Percentiles rank a stretch among this genome's conserved stretches.
Conservation (phyloP, 2,329 filamentous ascomycete species). For the Colletotrichum kahawae region DNA sequence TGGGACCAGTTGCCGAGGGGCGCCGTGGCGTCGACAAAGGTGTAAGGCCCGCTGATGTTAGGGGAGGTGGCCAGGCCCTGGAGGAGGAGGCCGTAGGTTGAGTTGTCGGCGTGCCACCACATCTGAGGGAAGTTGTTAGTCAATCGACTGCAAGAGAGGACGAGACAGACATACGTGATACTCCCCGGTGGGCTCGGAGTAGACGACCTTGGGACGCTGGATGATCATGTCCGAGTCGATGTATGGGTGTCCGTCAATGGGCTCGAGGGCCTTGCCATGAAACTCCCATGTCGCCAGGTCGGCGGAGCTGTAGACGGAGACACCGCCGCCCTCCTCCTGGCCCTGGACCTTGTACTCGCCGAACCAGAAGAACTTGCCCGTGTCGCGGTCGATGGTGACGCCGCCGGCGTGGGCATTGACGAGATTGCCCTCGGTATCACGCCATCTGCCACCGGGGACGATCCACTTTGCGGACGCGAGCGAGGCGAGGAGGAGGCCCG, state of each 20-base stretch:
- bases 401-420: slow-evolving; percentile 68
- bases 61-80: slow-evolving; percentile 61
- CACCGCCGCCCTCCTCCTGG: slow-evolving; percentile 62
- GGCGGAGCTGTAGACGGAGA: slow-evolving; percentile 65
- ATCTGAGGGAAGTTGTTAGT: slow-evolving; percentile 37
- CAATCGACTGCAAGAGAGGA: not conserved
- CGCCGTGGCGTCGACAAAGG: slow-evolving; percentile 55
- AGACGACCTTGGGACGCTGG: slow-evolving; percentile 66
- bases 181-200: slow-evolving; percentile 55
- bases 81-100: slow-evolving; percentile 58
- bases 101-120: slow-evolving; percentile 68
- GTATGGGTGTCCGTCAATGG: slow-evolving; percentile 58
- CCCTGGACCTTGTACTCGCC: slow-evolving; percentile 66
- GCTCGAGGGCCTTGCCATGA: slow-evolving; percentile 62
- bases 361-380: slow-evolving; percentile 64
- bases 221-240: slow-evolving; percentile 63
- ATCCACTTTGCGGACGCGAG: slow-evolving; percentile 55
- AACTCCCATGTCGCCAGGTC: slow-evolving; percentile 64
- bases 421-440: slow-evolving; percentile 62
- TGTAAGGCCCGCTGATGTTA: slow-evolving; percentile 58
- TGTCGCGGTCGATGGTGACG: slow-evolving; percentile 55
- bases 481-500: slow-evolving; percentile 17
- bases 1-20: slow-evolving; percentile 68
- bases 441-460: slow-evolving; percentile 66
- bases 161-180: slow-evolving; percentile 53